A percentile compares a stretch with the other conserved stretches of the same genome.
Evolutionary conservation across 305 asterid genomes (phyloP).

Genomic region (Solanum hybrid): DNA sequence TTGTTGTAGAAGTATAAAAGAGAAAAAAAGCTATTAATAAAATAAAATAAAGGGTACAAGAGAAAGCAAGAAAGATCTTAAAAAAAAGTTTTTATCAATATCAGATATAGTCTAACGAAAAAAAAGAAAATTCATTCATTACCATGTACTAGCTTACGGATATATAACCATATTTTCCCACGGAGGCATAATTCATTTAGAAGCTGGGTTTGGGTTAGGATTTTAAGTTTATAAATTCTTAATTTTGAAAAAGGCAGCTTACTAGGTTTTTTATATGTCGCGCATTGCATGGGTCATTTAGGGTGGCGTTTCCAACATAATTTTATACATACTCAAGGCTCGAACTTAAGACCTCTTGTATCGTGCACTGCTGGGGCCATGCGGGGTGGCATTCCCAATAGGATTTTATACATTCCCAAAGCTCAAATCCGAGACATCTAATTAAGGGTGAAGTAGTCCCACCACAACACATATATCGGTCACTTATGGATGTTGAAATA

Average conservation of each 20-base stretch:
- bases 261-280: not conserved
- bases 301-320: not conserved
- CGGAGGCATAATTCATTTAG: not conserved
- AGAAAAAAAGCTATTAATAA: not conserved
- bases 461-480: not conserved
- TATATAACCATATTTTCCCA: not conserved
- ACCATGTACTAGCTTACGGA: not conserved
- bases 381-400: too few species aligned
- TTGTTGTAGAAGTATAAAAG: not conserved
- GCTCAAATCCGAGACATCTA: accelerated
- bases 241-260: not conserved
- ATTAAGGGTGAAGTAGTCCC: not conserved
- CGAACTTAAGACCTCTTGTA: too few species aligned
- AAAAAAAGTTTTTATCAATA: not conserved
- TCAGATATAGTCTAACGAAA: not conserved
- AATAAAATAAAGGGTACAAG: not conserved
- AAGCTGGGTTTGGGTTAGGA: not conserved
- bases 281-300: accelerated
- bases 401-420: too few species aligned
- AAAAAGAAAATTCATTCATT: not conserved
- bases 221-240: too few species aligned
- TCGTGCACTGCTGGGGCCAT: too few species aligned
- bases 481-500: too few species aligned
- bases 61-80: not conserved
- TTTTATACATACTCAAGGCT: not conserved